phyloP scores from a whole-genome alignment of 1,284 basidiomycete genomes.

The Psilocybe mexicana region DNA sequence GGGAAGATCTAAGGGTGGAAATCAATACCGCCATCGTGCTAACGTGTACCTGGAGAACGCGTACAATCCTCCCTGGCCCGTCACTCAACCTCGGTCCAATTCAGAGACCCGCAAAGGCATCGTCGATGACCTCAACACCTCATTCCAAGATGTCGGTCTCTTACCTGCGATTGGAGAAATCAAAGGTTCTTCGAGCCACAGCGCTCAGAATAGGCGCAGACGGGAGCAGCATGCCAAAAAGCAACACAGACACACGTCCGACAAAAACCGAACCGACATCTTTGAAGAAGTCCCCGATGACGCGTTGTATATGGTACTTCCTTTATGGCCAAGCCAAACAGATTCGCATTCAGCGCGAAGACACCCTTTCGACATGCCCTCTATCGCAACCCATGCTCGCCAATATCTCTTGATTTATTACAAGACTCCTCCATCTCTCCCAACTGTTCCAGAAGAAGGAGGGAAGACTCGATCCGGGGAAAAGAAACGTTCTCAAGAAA shows the following conservation, averaged over 20 bases:
- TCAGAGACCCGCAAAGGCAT: conserved; percentile 68
- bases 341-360: conserved; percentile 43
- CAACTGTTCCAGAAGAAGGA: conserved; percentile 23
- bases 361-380: conserved; percentile 35
- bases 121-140: conserved; percentile 67
- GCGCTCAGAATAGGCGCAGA: conserved; percentile 19
- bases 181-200: conserved; percentile 22
- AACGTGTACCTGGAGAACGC: conserved; percentile 35
- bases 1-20: conserved; percentile 22
- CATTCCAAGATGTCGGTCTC: conserved; percentile 76
- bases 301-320: conserved; percentile 77
- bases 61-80: conserved; percentile 70
- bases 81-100: conserved; percentile 58
- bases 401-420: conserved; percentile 77
- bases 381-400: conserved; percentile 52
- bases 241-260: conserved; percentile 23
- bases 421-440: conserved; percentile 40
- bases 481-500: conserved; percentile 36
- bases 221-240: conserved; percentile 24
- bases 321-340: conserved; percentile 76
- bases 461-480: conserved; percentile 31
- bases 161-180: conserved; percentile 56
- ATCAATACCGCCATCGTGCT: conserved; percentile 21
- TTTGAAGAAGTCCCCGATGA: conserved; percentile 67
- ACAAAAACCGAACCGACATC: conserved; percentile 39